Conservation (phyloP, 2,329 filamentous ascomycete genomes). For the Neonectria magnoliae region DNA sequence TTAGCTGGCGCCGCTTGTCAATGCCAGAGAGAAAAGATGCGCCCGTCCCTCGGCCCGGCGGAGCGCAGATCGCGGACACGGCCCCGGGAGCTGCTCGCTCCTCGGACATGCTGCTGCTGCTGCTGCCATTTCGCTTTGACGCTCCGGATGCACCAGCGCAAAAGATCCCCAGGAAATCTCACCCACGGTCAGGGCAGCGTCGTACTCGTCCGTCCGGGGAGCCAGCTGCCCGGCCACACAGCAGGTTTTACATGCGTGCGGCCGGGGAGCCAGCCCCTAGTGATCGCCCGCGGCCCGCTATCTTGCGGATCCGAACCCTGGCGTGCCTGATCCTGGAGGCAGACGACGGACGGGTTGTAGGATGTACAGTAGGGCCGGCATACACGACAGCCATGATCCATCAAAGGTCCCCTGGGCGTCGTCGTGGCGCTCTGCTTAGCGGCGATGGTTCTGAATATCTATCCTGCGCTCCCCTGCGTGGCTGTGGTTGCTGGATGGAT, state of each 20-base stretch:
- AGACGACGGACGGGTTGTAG: not conserved
- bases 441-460: conserved; percentile 29
- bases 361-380: conserved; percentile 8
- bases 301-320: conserved; percentile 35
- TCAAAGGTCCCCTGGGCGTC: not conserved
- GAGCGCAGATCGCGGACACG: conserved; percentile 1
- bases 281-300: conserved; percentile 31
- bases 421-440: conserved; percentile 19
- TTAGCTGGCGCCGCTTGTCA: not conserved
- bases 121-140: not conserved
- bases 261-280: not conserved
- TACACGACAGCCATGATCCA: not conserved
- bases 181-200: not conserved
- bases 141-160: not conserved
- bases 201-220: too few species aligned
- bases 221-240: not conserved
- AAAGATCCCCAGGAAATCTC: not conserved
- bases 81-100: not conserved
- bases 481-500: not conserved
- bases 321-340: conserved; percentile 24
- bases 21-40: not conserved
- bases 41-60: conserved; percentile 1
- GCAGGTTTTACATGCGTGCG: not conserved
- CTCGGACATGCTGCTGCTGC: not conserved
- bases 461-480: conserved; percentile 22